Percentiles rank a stretch among this genome's conserved stretches.
These are phyloP conservation scores for Potentilla sterilis DNA, from an alignment of 306 rosid genomes.

Conservation along the genomic window DNA sequence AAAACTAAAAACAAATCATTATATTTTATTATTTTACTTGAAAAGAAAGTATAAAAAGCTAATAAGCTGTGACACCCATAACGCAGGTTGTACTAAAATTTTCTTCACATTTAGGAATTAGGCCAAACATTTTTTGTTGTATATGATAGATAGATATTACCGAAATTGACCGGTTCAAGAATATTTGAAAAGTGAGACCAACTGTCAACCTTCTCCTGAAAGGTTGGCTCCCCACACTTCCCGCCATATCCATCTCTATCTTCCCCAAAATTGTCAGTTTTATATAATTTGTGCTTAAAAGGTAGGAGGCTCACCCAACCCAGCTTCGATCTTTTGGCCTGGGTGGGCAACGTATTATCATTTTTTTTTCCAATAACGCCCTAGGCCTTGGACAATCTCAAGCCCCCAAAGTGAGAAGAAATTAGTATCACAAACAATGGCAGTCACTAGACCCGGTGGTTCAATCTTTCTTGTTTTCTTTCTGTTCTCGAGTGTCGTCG, in stretches of 20 bases:
- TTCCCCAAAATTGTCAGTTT: background rate
- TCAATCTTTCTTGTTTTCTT: constrained; percentile 10
- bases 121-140: no score
- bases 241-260: constrained; percentile 22
- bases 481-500: constrained; percentile 28
- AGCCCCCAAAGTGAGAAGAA: background rate
- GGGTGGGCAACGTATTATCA: constrained; percentile 3
- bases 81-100: no score
- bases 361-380: background rate
- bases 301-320: background rate
- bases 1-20: background rate
- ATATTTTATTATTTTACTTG: no score
- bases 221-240: constrained; percentile 18
- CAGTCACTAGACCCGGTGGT: background rate
- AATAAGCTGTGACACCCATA: background rate
- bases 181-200: background rate
- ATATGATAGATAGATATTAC: no score
- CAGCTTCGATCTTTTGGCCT: constrained; percentile 1
- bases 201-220: constrained; percentile 5
- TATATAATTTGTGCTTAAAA: no score
- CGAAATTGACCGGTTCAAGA: background rate
- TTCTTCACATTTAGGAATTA: no score
- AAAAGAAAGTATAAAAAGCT: no score
- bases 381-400: background rate
- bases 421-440: background rate